These are phyloP conservation scores for Bolboschoenus planiculmis DNA, from an alignment of 176 grass and related monocot species.

Conservation along the genomic window DNA sequence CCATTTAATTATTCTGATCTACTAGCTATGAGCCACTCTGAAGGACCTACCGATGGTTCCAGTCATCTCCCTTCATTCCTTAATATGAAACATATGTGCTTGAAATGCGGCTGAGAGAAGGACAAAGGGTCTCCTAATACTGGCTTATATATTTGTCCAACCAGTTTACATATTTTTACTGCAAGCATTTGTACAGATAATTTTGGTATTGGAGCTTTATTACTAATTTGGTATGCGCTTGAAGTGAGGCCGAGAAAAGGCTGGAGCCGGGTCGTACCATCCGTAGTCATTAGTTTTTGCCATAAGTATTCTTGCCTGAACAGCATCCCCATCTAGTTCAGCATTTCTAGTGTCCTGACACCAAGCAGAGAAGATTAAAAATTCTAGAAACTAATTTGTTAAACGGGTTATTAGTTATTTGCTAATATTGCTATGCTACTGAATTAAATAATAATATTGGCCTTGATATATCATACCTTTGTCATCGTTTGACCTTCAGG, in stretches of 20 bases:
- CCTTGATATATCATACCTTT: conserved; percentile 1
- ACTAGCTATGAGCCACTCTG: neutral
- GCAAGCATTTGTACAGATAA: conserved; percentile 4
- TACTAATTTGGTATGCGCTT: conserved; percentile 68
- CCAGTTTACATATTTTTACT: neutral
- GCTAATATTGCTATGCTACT: neutral
- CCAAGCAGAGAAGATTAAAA: conserved; percentile 8
- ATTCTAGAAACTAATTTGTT: neutral
- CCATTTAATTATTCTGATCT: neutral
- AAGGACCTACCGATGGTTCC: neutral
- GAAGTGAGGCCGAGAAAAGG: conserved; percentile 58
- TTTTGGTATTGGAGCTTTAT: neutral
- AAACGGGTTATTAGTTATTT: neutral
- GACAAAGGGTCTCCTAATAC: neutral
- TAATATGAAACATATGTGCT: neutral
- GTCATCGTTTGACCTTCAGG: conserved; percentile 9
- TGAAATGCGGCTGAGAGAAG: neutral
- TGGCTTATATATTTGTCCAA: neutral
- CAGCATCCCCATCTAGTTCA: conserved; percentile 3
- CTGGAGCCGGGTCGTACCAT: conserved; percentile 45
- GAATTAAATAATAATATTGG: neutral
- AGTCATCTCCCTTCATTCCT: neutral
- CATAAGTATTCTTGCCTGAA: conserved; percentile 31
- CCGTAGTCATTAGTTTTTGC: conserved; percentile 68
- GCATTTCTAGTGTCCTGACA: neutral